phyloP scores from a whole-genome alignment of 768 basidiomycete species.

The Hysterangium stoloniferum region DNA sequence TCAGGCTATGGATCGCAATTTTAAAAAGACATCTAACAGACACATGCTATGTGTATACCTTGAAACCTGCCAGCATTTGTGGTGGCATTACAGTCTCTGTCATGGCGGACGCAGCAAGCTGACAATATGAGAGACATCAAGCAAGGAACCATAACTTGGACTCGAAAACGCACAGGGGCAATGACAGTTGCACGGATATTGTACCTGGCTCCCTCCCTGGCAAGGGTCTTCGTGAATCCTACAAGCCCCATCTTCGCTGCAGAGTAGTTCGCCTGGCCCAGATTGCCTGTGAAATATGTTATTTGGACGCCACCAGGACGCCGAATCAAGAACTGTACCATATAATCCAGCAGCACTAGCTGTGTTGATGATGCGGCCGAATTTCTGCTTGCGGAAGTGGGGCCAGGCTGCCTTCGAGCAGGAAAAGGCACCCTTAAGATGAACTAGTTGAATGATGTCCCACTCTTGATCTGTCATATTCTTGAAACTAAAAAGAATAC shows the following conservation, averaged over 20 bases:
- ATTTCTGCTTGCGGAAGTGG: conserved; percentile 89
- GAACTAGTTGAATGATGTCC: conserved; percentile 83
- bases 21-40: neutral
- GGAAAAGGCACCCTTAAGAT: conserved; percentile 88
- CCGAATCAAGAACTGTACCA: conserved; percentile 38
- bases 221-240: conserved; percentile 87
- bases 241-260: conserved; percentile 97
- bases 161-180: conserved; percentile 59
- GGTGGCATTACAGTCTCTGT: conserved; percentile 93
- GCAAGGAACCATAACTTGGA: neutral
- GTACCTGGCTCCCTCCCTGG: conserved; percentile 88
- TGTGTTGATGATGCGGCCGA: conserved; percentile 92
- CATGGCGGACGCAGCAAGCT: conserved; percentile 97
- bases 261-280: conserved; percentile 96
- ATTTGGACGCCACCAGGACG: neutral
- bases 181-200: conserved; percentile 81
- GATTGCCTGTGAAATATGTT: conserved; percentile 62
- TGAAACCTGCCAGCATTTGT: conserved; percentile 84
- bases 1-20: conserved; percentile 51
- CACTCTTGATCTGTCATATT: conserved; percentile 96
- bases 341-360: conserved; percentile 91
- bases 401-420: conserved; percentile 97
- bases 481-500: conserved; percentile 59
- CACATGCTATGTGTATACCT: conserved; percentile 32
- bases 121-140: neutral